These are phyloP conservation scores for Corchorus capsularis DNA, from an alignment of 345 rosid species.

Conservation along the genomic window DNA sequence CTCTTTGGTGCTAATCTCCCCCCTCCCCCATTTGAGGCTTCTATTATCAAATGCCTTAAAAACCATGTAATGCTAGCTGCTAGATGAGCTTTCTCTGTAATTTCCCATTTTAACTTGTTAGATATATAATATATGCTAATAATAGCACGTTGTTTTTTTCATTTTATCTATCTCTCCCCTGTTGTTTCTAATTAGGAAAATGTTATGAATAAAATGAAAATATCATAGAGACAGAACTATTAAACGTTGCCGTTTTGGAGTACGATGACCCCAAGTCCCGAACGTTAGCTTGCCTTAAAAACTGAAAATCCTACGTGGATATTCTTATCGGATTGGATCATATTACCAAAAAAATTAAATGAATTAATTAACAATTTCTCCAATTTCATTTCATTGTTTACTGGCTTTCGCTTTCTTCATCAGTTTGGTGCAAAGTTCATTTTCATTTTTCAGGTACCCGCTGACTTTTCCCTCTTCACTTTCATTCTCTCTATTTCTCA, in stretches of 20 bases:
- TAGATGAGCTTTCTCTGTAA: background rate
- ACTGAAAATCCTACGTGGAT: no score
- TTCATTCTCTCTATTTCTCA: background rate
- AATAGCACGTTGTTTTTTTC: background rate
- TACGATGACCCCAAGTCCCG: no score
- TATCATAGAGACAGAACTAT: no score
- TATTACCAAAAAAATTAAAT: no score
- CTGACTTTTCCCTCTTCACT: constrained; percentile 12
- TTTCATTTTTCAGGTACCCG: constrained; percentile 8
- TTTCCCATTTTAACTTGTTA: background rate
- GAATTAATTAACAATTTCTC: no score
- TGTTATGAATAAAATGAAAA: no score
- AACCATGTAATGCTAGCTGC: background rate
- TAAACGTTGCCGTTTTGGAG: no score
- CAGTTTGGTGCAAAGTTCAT: constrained; percentile 27
- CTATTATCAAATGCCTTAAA: constrained; percentile 15
- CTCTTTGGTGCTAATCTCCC: background rate
- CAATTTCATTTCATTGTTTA: background rate
- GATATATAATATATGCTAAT: background rate
- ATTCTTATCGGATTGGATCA: no score
- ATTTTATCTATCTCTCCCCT: background rate
- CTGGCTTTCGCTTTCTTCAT: background rate
- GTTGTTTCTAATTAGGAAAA: background rate
- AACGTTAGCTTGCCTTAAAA: no score
- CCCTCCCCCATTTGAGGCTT: background rate